phyloP scores from a whole-genome alignment of 371 early-diverging fungal genomes.

The Mortierella sp. region DNA sequence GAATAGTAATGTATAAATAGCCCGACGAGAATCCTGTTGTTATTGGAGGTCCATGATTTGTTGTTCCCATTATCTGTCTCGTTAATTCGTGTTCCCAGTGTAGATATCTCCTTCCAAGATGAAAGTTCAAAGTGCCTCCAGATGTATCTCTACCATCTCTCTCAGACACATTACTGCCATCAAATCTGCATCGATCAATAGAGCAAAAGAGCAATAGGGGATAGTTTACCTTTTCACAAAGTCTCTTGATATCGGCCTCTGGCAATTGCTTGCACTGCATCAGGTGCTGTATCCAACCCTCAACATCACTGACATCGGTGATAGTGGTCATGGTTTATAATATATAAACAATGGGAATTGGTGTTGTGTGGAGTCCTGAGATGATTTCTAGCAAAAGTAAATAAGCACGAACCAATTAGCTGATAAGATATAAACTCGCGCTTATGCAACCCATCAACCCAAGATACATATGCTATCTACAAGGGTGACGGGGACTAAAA shows the following conservation, averaged over 20 bases:
- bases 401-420: not conserved
- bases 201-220: not conserved
- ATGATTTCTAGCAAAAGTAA: not conserved
- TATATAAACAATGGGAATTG: constrained; percentile 1
- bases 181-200: too few relatives aligned
- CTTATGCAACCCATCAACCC: too few relatives aligned
- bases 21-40: not conserved
- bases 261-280: constrained; percentile 85
- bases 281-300: constrained; percentile 62
- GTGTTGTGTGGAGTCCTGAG: not conserved
- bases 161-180: too few relatives aligned
- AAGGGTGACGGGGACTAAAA: not conserved
- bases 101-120: too few relatives aligned
- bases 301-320: constrained; percentile 60
- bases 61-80: not conserved
- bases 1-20: too few relatives aligned
- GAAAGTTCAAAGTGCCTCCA: too few relatives aligned
- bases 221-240: constrained; percentile 86
- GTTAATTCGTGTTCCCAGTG: not conserved
- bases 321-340: constrained; percentile 23
- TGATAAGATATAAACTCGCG: too few relatives aligned
- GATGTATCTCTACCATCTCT: too few relatives aligned
- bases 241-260: constrained; percentile 86
- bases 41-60: too few relatives aligned
- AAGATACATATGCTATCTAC: too few relatives aligned